Base-by-base conservation (phyloP, 2,329 filamentous ascomycete species). In the Fusarium phyllophilum region DNA sequence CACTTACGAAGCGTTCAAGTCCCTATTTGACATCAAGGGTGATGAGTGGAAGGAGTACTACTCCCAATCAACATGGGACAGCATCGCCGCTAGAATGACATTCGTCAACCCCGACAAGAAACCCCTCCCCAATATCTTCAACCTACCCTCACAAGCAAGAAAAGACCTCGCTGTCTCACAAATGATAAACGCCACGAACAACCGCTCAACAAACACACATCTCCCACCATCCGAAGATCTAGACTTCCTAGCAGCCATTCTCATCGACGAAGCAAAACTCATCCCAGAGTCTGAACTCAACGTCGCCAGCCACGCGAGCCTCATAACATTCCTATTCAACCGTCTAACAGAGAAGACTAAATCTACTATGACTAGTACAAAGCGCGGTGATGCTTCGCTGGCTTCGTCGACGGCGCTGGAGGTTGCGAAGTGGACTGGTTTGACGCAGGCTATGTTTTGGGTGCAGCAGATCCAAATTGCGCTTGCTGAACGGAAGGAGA, bases 41-140 rank as follows among this genome's bases (percentile, higher is more conserved):
- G 66, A 75, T 3, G 79, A 79, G 15, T 82, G 80, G 80, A 63
- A 65, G 1, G 33, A 66, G 2, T 76, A 80, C n/a, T 82, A 82
- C 46, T 79, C 74, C 0, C 38, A 42, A 3, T 52, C 66, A 12
- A 33, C 64, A 1, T 82, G 80, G 80, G 65, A 80, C 1, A 68
- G 78, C 18, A 67, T 82, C 5, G 29, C 67, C 1, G 78, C 79
- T 7, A 66, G 80, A 11, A 78, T 79, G 73, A n/a, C 39, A 26
- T 80, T 81, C 12, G 66, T 68, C 6, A 71, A 71, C 3, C 78
- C 80, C 0, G 78, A 81, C 34, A 66, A 71, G 45, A 81, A 79
- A 42, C 48, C 79, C 8, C 66, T 81, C 0, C 80, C 80, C 0
- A 81, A 79, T 18, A 39, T 77, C 4, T 73, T 78, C 24, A 69